Evolutionary conservation across 179 eudicot genomes (phyloP), one percentile per base, ranked within the genome.

Genomic region (Vitellaria paradoxa): DNA sequence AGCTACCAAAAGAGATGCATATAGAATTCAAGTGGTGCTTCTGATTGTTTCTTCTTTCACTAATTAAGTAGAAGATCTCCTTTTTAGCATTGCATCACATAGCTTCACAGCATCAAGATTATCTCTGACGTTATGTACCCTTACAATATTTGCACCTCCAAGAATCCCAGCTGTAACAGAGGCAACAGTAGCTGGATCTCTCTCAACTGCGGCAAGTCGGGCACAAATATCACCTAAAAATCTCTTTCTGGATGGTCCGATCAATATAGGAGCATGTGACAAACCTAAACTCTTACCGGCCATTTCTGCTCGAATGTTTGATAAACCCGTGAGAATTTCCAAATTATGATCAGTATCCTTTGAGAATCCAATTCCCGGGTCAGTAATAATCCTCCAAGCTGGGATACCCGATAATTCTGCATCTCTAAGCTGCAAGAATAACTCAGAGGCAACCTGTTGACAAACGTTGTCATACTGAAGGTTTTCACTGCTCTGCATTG

Each of bases 331-430:
- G 23, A 96, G 86, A 75, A 93, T 82, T 52, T 96, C 96, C 80
- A 96, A 75, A 82, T 87, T 96, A 56, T 93, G 97, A 73, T 87
- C 84, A 0, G 93, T 89, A 47, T 84, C 89, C 83, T 93, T 96
- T 0, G 98, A 96, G 82, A 96, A 96, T 21, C 99, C 99, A 53
- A 96, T 86, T 50, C 99, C 98, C 0, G 98, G 99, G 78, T 96
- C 99, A 65, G 86, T 70, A 42, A 93, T 75, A 10, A 91, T 82
- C 77, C 93, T 87, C 98, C 99, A 96, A 70, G 97, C 87, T 12
- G 97, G 97, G 60, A 93, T 84, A n/a, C 99, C 96, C 0, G 86
- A 70, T 67, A 80, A 68, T 80, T 96, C 99, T 7, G 97, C 98
- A 71, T 84, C 86, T 57, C 52, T 56, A 68, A 89, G 85, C 56